Conservation (phyloP, 768 basidiomycete species). For the Russula emetica region DNA sequence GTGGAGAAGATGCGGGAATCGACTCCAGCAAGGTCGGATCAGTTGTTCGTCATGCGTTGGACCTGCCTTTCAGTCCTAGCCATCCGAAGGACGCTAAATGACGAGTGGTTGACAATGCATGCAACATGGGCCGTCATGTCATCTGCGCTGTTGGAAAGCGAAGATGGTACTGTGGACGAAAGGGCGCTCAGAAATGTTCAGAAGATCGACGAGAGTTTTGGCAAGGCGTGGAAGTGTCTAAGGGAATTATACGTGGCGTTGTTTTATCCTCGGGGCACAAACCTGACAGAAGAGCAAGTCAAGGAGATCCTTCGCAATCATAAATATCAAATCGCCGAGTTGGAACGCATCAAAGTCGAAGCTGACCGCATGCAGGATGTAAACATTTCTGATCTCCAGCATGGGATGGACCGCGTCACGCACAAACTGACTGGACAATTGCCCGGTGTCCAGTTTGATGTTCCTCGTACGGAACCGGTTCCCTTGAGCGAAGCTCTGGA, state of each 20-base stretch:
- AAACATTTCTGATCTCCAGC: not conserved
- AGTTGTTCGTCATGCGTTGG: constrained; percentile 18
- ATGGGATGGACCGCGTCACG: not conserved
- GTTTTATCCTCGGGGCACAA: not conserved
- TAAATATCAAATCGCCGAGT: not conserved
- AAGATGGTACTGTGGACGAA: not conserved
- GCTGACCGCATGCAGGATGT: not conserved
- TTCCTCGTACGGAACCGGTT: not conserved
- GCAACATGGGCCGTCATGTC: not conserved
- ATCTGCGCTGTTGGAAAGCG: not conserved
- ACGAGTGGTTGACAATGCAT: too few species aligned
- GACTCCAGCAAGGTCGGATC: not conserved
- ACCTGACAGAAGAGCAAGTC: constrained; percentile 10
- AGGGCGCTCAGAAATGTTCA: not conserved
- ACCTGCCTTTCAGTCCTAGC: constrained; percentile 20
- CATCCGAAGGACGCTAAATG: not conserved
- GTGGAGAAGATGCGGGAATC: not conserved
- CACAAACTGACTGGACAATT: constrained; percentile 3
- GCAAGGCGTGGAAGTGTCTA: not conserved
- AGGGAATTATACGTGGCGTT: not conserved
- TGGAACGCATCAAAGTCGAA: constrained; percentile 5
- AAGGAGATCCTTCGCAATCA: not conserved
- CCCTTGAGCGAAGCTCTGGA: not conserved
- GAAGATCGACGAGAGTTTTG: constrained; percentile 16
- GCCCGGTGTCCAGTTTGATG: constrained; percentile 4